A percentile compares a stretch with the other conserved stretches of the same genome.
Conservation (phyloP, 768 basidiomycete species). For the Crucibulum laeve region DNA sequence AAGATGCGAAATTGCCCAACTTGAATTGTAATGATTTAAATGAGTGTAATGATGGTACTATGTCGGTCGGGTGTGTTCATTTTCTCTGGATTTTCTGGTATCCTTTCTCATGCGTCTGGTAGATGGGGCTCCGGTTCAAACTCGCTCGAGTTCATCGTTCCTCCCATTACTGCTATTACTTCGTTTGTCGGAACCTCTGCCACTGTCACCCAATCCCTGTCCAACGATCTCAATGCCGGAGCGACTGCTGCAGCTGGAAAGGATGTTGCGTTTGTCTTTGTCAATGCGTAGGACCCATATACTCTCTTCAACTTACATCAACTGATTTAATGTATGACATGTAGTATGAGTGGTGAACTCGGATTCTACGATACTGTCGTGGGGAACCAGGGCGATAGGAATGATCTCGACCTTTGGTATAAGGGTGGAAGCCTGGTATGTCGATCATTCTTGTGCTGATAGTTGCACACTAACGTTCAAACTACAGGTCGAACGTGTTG, state of each 20-base stretch:
- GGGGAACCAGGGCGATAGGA: slow-evolving; percentile 57
- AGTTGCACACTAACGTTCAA: slow-evolving; percentile 23
- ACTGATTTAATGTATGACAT: slow-evolving; percentile 15
- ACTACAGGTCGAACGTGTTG: slow-evolving; percentile 46
- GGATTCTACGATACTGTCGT: slow-evolving; percentile 57
- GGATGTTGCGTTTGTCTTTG: slow-evolving; percentile 59
- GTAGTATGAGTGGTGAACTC: slow-evolving; percentile 46
- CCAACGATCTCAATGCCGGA: slow-evolving; percentile 36
- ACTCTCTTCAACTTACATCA: slow-evolving; percentile 21
- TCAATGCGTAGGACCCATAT: slow-evolving; percentile 39
- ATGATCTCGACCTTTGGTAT: slow-evolving; percentile 57
- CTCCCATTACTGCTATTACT: slow-evolving; percentile 43
- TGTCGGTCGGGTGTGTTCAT: slow-evolving; percentile 49
- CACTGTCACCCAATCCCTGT: slow-evolving; percentile 35
- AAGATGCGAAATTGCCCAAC: slow-evolving; percentile 52
- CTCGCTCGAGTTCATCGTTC: slow-evolving; percentile 37
- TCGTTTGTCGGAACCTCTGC: slow-evolving; percentile 33
- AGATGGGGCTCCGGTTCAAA: slow-evolving; percentile 53
- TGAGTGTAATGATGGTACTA: slow-evolving; percentile 53
- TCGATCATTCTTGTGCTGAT: slow-evolving; percentile 3
- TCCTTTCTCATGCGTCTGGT: background rate
- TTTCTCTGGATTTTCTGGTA: slow-evolving; percentile 9
- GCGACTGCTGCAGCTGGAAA: slow-evolving; percentile 37
- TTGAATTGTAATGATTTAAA: slow-evolving; percentile 42
- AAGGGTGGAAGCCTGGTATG: slow-evolving; percentile 44